Evolutionary conservation across 768 basidiomycete genomes (phyloP).

Genomic region (Mycena rebaudengoi): DNA sequence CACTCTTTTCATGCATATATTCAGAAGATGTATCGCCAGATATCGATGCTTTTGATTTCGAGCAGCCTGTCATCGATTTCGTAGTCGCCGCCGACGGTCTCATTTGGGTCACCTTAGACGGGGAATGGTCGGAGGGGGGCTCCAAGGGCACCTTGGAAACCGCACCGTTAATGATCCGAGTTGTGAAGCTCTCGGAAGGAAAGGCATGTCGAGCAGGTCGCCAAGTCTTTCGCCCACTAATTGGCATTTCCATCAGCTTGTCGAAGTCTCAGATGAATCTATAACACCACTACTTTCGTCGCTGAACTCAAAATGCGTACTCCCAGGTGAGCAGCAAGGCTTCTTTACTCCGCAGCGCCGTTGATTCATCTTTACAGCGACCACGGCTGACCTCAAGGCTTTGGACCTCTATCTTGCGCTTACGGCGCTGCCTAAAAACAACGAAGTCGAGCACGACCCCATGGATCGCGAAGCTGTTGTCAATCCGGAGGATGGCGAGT

Average conservation of each 20-base stretch:
- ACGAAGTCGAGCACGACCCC: constrained; percentile 54
- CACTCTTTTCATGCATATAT: constrained; percentile 62
- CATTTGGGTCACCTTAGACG: constrained; percentile 52
- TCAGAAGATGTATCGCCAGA: constrained; percentile 28
- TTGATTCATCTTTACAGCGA: constrained; percentile 50
- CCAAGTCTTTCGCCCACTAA: neutral
- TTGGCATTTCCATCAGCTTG: constrained; percentile 40
- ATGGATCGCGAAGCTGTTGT: constrained; percentile 41
- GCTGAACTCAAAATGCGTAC: constrained; percentile 53
- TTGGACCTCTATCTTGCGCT: constrained; percentile 71
- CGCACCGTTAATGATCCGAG: constrained; percentile 32
- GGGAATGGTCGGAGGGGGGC: constrained; percentile 32
- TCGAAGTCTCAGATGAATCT: constrained; percentile 35
- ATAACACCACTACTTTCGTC: constrained; percentile 46
- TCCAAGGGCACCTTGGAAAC: constrained; percentile 17
- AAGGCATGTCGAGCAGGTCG: constrained; percentile 42
- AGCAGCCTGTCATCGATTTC: constrained; percentile 70
- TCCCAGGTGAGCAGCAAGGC: constrained; percentile 52
- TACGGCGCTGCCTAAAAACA: constrained; percentile 66
- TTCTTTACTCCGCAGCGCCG: neutral
- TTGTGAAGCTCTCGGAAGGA: constrained; percentile 45
- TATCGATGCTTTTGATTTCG: constrained; percentile 57
- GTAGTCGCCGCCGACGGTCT: constrained; percentile 43
- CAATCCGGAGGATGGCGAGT: constrained; percentile 18
- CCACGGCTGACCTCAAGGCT: constrained; percentile 53